Conservation (phyloP, 129 eudicot genomes). For the Solidago caesia region DNA sequence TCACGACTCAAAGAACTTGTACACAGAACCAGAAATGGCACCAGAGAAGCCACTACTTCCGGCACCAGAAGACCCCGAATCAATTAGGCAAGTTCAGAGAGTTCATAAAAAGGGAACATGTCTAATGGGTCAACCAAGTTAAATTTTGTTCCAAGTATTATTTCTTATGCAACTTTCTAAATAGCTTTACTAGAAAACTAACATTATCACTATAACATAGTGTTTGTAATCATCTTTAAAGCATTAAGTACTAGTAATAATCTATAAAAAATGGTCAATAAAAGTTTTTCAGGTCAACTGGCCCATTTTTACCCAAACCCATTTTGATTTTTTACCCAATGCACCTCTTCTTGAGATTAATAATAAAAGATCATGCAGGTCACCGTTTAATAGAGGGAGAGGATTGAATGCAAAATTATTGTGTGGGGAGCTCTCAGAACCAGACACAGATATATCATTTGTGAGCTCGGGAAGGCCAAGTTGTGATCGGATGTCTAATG, state of each 20-base stretch:
- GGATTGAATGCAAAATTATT: conserved; percentile 36
- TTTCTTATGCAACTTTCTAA: not conserved
- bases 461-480: conserved; percentile 53
- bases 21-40: conserved; percentile 31
- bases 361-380: conserved; percentile 24
- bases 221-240: not conserved
- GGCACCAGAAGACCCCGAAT: conserved; percentile 26
- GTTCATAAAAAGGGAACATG: not conserved
- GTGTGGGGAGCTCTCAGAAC: conserved; percentile 37
- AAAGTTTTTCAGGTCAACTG: no score
- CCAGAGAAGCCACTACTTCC: conserved; percentile 31
- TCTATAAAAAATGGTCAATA: not conserved
- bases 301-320: no score
- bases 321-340: no score
- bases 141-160: not conserved
- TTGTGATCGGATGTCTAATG: conserved; percentile 43
- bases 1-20: conserved; percentile 24
- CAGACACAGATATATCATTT: conserved; percentile 52
- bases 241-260: not conserved
- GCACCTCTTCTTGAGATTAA: not conserved
- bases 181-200: not conserved
- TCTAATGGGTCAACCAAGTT: not conserved
- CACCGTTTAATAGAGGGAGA: conserved; percentile 39
- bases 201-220: not conserved
- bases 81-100: conserved; percentile 27